These are phyloP conservation scores for Fomitopsis palustris DNA, from an alignment of 1,284 basidiomycete genomes.

Conservation along the genomic window DNA sequence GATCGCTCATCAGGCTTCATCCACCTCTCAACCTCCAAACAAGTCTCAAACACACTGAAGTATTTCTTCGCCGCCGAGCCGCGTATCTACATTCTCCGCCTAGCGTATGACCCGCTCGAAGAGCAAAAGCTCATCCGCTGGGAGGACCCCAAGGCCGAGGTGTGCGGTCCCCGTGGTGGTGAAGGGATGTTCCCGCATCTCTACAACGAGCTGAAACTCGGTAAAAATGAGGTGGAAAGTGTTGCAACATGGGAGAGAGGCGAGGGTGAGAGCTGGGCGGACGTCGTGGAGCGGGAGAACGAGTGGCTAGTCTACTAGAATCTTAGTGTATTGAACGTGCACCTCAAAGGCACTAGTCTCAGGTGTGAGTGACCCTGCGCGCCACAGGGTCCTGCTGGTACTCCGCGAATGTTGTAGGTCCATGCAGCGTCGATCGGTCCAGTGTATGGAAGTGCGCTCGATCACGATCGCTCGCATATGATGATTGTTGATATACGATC, in stretches of 20 bases:
- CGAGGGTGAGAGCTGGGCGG: constrained; percentile 26
- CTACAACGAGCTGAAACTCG: constrained; percentile 23
- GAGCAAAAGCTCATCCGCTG: constrained; percentile 36
- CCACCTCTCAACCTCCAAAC: constrained; percentile 57
- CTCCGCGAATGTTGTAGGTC: constrained; percentile 2
- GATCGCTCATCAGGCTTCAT: constrained; percentile 49
- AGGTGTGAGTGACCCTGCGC: neutral
- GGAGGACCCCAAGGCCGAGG: constrained; percentile 44
- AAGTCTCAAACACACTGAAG: constrained; percentile 50
- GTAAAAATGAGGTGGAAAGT: constrained; percentile 26
- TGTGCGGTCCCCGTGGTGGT: constrained; percentile 37
- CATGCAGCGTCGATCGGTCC: neutral
- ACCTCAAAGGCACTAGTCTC: neutral
- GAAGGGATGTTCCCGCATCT: constrained; percentile 40
- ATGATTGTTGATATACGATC: too few species aligned
- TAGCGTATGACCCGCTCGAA: constrained; percentile 35
- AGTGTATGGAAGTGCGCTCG: neutral
- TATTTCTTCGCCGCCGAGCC: constrained; percentile 46
- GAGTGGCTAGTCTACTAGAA: constrained; percentile 23
- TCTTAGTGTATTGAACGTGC: neutral
- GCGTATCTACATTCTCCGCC: constrained; percentile 45
- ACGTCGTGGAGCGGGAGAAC: constrained; percentile 18
- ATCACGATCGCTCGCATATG: neutral
- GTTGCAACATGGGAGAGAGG: constrained; percentile 20
- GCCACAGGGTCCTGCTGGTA: neutral